Percentiles rank a stretch among this genome's conserved stretches.
Evolutionary conservation across 371 early-diverging fungal genomes (phyloP).

Genomic region (Lichtheimia ornata): DNA sequence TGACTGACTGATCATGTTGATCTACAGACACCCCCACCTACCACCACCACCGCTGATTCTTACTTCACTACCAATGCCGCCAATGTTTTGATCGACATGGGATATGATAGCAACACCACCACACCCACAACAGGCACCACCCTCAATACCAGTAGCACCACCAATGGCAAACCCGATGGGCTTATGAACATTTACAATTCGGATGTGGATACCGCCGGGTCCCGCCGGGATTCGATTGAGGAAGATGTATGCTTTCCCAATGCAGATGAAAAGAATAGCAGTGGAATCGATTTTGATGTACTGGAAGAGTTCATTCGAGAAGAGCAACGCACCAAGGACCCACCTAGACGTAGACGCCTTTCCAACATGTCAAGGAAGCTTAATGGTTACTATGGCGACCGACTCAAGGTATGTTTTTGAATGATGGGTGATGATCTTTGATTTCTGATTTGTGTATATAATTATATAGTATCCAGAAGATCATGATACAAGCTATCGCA

Average conservation of each 20-base stretch:
- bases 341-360: slow-evolving; percentile 17
- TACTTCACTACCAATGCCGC: slow-evolving; percentile 3
- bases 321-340: slow-evolving; percentile 11
- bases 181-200: slow-evolving; percentile 23
- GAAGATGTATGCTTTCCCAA: slow-evolving; percentile 50
- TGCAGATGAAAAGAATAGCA: slow-evolving; percentile 29
- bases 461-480: slow-evolving; percentile 12
- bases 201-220: slow-evolving; percentile 23
- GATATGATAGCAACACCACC: slow-evolving; percentile 3
- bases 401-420: slow-evolving; percentile 17
- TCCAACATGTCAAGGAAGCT: slow-evolving; percentile 21
- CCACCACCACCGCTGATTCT: neutral
- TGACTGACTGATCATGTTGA: slow-evolving; percentile 2
- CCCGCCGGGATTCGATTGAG: slow-evolving; percentile 30
- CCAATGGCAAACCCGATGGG: neutral
- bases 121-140: slow-evolving; percentile 9
- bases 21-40: neutral
- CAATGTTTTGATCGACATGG: slow-evolving; percentile 19
- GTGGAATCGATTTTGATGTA: slow-evolving; percentile 40
- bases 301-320: slow-evolving; percentile 18
- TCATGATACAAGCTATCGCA: slow-evolving; percentile 34
- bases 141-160: slow-evolving; percentile 1
- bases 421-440: too few species aligned
- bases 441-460: neutral
- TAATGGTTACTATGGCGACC: slow-evolving; percentile 18